Evolutionary conservation across 2,329 filamentous ascomycete genomes (phyloP).

Genomic region (Colletotrichum caudatum): DNA sequence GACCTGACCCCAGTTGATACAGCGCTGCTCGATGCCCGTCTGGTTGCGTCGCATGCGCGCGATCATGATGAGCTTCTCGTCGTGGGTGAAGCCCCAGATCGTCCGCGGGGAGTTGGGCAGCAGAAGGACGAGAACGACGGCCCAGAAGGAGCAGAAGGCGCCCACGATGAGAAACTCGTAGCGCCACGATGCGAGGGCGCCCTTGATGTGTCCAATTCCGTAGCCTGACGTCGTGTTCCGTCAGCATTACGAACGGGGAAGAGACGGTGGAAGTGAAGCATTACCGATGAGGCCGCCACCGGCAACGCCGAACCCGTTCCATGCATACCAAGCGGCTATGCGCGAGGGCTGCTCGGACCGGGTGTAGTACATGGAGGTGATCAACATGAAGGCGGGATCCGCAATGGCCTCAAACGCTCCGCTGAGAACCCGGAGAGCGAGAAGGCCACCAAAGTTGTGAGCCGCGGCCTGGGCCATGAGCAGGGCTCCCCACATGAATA

Average conservation of each 20-base stretch:
- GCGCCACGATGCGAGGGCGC: conserved; percentile 70
- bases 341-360: conserved; percentile 71
- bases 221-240: conserved; percentile 53
- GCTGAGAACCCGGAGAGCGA: conserved; percentile 68
- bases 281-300: conserved; percentile 62
- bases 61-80: conserved; percentile 67
- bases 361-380: conserved; percentile 75
- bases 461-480: conserved; percentile 65
- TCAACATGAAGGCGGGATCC: conserved; percentile 67
- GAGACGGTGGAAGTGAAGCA: no score
- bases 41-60: conserved; percentile 67
- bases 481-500: conserved; percentile 67
- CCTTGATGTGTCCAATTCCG: conserved; percentile 70
- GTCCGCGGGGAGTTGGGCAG: conserved; percentile 70
- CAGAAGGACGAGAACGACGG: conserved; percentile 66
- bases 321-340: conserved; percentile 70
- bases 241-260: background rate
- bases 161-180: conserved; percentile 77
- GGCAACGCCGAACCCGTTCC: conserved; percentile 70
- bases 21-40: conserved; percentile 69
- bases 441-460: conserved; percentile 66
- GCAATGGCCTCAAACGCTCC: conserved; percentile 72
- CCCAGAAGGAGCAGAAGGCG: conserved; percentile 69
- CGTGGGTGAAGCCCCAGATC: conserved; percentile 61
- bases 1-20: conserved; percentile 66